Evolutionary conservation across 108 stramenopile genomes (phyloP).

Genomic region (Nitzschia sp.): DNA sequence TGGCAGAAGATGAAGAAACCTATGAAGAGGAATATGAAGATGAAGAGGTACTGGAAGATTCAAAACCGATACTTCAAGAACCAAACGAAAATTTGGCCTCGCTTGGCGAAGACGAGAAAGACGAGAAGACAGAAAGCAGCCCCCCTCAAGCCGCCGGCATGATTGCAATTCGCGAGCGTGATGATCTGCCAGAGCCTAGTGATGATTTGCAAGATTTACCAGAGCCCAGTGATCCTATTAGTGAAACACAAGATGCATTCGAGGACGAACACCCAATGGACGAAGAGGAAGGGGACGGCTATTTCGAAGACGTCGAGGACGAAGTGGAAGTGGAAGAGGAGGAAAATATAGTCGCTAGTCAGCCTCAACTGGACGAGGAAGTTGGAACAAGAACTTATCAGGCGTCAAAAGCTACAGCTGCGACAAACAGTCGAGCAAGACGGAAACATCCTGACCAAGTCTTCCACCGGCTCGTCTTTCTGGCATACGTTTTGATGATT

Average conservation of each 20-base stretch:
- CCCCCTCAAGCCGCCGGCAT: too few relatives aligned
- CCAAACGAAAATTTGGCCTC: conserved; percentile 3
- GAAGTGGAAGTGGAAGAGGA: not conserved
- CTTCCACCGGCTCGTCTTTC: conserved; percentile 14
- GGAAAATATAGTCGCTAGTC: not conserved
- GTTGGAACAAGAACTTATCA: not conserved
- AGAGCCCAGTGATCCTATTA: too few relatives aligned
- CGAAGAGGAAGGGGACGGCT: not conserved
- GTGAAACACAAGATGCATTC: too few relatives aligned
- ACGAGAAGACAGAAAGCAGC: too few relatives aligned
- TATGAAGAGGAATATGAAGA: too few relatives aligned
- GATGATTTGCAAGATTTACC: too few relatives aligned
- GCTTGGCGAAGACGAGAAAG: too few relatives aligned
- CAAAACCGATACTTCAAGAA: conserved; percentile 1
- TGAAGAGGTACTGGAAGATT: too few relatives aligned
- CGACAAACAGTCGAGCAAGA: too few relatives aligned
- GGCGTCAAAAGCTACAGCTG: not conserved
- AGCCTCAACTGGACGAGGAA: not conserved
- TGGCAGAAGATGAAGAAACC: conserved; percentile 9
- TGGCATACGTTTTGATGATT: conserved; percentile 14
- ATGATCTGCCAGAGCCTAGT: too few relatives aligned
- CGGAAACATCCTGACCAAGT: not conserved
- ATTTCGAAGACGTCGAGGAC: not conserved
- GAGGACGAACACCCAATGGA: not conserved
- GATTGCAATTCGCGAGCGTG: too few relatives aligned